These are phyloP conservation scores for Lepidium aucheri DNA, from an alignment of 345 rosid genomes.

Conservation along the genomic window DNA sequence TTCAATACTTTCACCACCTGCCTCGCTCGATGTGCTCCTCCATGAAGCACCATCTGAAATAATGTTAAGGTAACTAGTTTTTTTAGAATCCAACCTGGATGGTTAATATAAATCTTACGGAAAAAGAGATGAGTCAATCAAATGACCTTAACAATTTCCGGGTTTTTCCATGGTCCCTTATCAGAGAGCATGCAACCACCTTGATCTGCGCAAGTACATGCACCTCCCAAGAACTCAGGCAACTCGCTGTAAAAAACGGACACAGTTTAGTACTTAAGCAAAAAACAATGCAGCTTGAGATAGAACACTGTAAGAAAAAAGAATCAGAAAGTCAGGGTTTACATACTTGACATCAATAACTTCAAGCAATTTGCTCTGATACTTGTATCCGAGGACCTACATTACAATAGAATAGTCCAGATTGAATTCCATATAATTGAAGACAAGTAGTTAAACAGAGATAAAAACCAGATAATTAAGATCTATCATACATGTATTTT, in stretches of 20 bases:
- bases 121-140: not conserved
- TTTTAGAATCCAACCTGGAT: not conserved
- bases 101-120: not conserved
- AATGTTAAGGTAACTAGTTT: constrained; percentile 9
- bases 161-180: constrained; percentile 35
- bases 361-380: constrained; percentile 89
- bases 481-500: constrained; percentile 77
- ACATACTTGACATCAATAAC: constrained; percentile 75
- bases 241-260: constrained; percentile 17
- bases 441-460: not conserved
- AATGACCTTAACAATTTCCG: constrained; percentile 28
- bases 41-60: constrained; percentile 74
- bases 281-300: not conserved
- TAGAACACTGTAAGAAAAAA: not conserved
- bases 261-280: not conserved
- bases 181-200: constrained; percentile 35
- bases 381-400: constrained; percentile 96
- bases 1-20: constrained; percentile 87
- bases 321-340: not conserved
- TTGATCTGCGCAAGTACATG: constrained; percentile 29
- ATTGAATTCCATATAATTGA: not conserved
- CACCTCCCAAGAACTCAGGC: constrained; percentile 34
- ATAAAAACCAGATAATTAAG: constrained; percentile 2
- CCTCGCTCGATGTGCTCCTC: constrained; percentile 66
- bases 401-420: not conserved